Percentiles rank a stretch among this genome's conserved stretches.
phyloP scores from a whole-genome alignment of 768 basidiomycete species.

The button mushroom (Agaricus bisporus) region DNA sequence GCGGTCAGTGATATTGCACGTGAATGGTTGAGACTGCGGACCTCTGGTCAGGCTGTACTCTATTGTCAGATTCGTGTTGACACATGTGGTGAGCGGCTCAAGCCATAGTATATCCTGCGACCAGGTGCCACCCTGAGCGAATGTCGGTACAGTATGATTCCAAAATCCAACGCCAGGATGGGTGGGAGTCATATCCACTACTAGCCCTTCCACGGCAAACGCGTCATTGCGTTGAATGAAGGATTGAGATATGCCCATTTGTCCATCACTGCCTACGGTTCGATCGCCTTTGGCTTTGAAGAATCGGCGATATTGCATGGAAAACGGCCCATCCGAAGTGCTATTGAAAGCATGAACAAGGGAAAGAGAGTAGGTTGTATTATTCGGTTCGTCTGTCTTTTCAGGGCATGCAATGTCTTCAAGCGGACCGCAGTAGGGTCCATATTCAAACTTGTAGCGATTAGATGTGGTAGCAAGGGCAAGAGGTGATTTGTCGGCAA shows the following conservation, averaged over 20 bases:
- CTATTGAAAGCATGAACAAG: conserved; percentile 12
- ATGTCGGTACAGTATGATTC: neutral
- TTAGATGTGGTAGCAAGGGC: conserved; percentile 15
- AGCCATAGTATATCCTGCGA: conserved; percentile 18
- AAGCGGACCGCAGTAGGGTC: conserved; percentile 14
- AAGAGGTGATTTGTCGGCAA: conserved; percentile 16
- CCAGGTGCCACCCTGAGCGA: conserved; percentile 11
- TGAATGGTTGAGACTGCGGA: neutral
- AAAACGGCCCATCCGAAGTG: conserved; percentile 16
- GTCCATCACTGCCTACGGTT: conserved; percentile 1
- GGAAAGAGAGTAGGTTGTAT: conserved; percentile 10
- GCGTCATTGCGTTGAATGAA: conserved; percentile 14
- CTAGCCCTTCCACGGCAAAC: conserved; percentile 14
- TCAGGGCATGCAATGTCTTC: conserved; percentile 14
- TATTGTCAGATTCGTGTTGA: conserved; percentile 17
- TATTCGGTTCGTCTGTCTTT: conserved; percentile 7
- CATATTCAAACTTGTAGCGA: conserved; percentile 10
- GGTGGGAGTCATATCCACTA: conserved; percentile 14
- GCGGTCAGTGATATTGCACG: conserved; percentile 14
- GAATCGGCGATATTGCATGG: conserved; percentile 16
- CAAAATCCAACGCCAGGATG: conserved; percentile 8
- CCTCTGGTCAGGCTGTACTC: conserved; percentile 9
- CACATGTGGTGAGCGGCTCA: conserved; percentile 16
- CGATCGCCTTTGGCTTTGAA: conserved; percentile 9
- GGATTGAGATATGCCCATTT: conserved; percentile 11